Percentiles rank a stretch among this genome's conserved stretches.
These are phyloP conservation scores for Alternaria angustiovoidea DNA, from an alignment of 2,329 filamentous ascomycete species.

Conservation along the genomic window DNA sequence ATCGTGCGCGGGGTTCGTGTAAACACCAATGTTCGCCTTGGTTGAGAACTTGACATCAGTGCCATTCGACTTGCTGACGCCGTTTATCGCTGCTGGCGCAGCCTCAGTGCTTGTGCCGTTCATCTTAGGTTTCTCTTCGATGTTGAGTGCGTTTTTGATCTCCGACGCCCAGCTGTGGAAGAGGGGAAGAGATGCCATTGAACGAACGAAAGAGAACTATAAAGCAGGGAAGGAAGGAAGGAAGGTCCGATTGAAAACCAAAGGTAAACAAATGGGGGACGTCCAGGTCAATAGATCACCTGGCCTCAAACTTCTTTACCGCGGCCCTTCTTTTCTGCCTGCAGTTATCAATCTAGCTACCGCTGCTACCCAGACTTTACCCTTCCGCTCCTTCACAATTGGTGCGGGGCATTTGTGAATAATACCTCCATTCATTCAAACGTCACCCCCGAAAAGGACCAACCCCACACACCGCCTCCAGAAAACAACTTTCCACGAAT, in stretches of 20 bases:
- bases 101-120: constrained; percentile 8
- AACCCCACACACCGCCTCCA: neutral
- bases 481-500: constrained; percentile 35
- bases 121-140: constrained; percentile 2
- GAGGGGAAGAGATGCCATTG: constrained; percentile 6
- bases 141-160: neutral
- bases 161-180: constrained; percentile 8
- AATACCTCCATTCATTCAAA: constrained; percentile 8
- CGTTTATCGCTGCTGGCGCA: constrained; percentile 9
- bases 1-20: constrained; percentile 91
- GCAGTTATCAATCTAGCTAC: neutral
- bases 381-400: constrained; percentile 11
- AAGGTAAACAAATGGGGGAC: neutral
- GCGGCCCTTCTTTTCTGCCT: constrained; percentile 2
- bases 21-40: constrained; percentile 94
- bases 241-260: neutral
- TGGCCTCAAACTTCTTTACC: constrained; percentile 2
- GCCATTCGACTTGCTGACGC: constrained; percentile 2
- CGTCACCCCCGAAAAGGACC: constrained; percentile 2
- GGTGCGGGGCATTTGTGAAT: constrained; percentile 12
- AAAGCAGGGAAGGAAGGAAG: neutral
- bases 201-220: neutral
- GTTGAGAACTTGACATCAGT: constrained; percentile 57
- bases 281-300: constrained; percentile 1
- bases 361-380: constrained; percentile 9